phyloP scores from a whole-genome alignment of 2,329 filamentous ascomycete genomes.

The Phialocephala sp. region DNA sequence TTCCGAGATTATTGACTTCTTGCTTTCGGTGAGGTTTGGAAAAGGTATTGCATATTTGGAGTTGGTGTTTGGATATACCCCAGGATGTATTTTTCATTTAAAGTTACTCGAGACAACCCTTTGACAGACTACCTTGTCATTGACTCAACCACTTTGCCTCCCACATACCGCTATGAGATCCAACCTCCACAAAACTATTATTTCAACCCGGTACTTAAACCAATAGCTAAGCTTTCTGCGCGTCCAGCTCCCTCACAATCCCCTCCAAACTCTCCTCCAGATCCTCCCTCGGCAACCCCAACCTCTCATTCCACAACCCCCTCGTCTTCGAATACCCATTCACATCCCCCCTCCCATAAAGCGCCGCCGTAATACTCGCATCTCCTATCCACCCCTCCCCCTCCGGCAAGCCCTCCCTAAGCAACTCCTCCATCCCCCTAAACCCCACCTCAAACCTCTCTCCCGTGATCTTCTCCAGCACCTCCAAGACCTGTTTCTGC shows the following conservation, averaged over 20 bases:
- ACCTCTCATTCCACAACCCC: conserved; percentile 19
- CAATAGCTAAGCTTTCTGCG: no score
- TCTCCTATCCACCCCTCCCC: not conserved
- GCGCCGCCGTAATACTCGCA: not conserved
- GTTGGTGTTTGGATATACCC: conserved; percentile 3
- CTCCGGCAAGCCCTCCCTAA: not conserved
- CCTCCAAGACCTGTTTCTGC: conserved; percentile 42
- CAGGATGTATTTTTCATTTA: not conserved
- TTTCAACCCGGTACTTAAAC: no score
- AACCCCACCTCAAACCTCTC: conserved; percentile 36
- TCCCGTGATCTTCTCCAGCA: conserved; percentile 38
- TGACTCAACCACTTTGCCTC: no score
- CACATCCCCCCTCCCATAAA: conserved; percentile 11
- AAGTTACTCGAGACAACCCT: not conserved
- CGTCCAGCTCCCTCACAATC: not conserved
- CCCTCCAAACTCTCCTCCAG: conserved; percentile 8
- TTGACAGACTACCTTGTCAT: no score
- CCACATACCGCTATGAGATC: no score
- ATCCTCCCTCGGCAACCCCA: conserved; percentile 12
- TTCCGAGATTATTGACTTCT: not conserved
- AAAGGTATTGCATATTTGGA: not conserved
- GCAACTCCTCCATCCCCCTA: not conserved
- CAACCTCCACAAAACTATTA: no score
- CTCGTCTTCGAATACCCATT: conserved; percentile 13
- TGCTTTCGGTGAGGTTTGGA: not conserved